Evolutionary conservation across 192 early-diverging fungal genomes (phyloP).

Genomic region (Rhizoclosmatium sp.): DNA sequence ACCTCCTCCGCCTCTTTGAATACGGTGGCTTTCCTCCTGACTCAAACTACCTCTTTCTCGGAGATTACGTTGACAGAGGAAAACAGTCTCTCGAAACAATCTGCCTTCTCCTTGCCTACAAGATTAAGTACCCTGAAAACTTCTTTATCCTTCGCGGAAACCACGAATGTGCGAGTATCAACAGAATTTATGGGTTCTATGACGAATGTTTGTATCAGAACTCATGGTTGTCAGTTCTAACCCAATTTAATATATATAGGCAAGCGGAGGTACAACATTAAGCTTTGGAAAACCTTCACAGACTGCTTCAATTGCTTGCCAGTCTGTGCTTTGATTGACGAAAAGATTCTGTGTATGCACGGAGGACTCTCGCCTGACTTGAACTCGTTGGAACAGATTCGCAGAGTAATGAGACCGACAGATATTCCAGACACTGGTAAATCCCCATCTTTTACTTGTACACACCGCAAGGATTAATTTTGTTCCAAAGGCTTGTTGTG

Average conservation of each 20-base stretch:
- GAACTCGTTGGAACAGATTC: slow-evolving; percentile 96
- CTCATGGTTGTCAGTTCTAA: neutral
- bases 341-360: slow-evolving; percentile 99
- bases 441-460: neutral
- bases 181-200: slow-evolving; percentile 98
- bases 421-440: slow-evolving; percentile 95
- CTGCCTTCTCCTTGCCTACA: slow-evolving; percentile 95
- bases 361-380: slow-evolving; percentile 97
- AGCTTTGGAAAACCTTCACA: slow-evolving; percentile 98
- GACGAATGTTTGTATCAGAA: slow-evolving; percentile 79
- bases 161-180: slow-evolving; percentile 97
- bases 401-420: slow-evolving; percentile 94
- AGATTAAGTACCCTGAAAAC: slow-evolving; percentile 99
- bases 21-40: slow-evolving; percentile 96
- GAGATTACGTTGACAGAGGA: slow-evolving; percentile 97
- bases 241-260: slow-evolving; percentile 55
- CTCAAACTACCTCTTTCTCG: slow-evolving; percentile 95
- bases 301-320: slow-evolving; percentile 99
- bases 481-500: slow-evolving; percentile 76
- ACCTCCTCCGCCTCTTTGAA: slow-evolving; percentile 93
- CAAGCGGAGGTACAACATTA: slow-evolving; percentile 97
- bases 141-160: slow-evolving; percentile 99
- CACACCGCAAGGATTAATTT: neutral
- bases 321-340: slow-evolving; percentile 95
- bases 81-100: slow-evolving; percentile 98